Conservation (phyloP, 1,139 yeast genomes). For the Saccharomyces uvarum region DNA sequence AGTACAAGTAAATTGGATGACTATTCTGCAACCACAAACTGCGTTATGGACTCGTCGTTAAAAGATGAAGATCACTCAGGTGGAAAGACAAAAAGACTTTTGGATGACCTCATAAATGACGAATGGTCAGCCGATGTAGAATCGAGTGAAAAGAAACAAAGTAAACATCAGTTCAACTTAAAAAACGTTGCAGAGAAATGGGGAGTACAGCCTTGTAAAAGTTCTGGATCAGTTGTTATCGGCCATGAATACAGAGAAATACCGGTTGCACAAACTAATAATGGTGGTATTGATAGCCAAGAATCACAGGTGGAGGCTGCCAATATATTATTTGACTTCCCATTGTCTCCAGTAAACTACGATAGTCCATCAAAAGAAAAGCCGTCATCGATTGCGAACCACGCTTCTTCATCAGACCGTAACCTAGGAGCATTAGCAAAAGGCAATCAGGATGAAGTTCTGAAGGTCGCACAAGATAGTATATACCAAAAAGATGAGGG, state of each 20-base stretch:
- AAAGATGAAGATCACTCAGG: background rate
- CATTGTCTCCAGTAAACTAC: background rate
- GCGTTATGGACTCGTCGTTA: background rate
- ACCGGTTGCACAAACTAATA: background rate
- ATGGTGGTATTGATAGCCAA: background rate
- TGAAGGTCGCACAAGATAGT: background rate
- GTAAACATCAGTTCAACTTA: background rate
- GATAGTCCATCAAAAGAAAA: background rate
- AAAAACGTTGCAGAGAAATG: background rate
- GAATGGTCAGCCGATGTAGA: background rate
- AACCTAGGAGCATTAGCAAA: background rate
- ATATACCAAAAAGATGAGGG: background rate
- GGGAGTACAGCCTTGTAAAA: background rate
- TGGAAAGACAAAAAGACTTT: background rate
- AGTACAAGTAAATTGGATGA: conserved; percentile 2
- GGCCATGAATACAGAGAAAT: background rate
- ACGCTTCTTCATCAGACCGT: background rate
- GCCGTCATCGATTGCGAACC: background rate
- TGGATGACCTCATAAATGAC: background rate
- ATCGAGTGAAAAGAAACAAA: background rate
- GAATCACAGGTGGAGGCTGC: background rate
- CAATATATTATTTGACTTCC: background rate
- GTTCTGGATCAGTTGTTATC: background rate
- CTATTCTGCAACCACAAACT: background rate
- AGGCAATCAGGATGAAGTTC: background rate